Percentiles rank a stretch among this genome's conserved stretches.
Conservation (phyloP, 306 rosid genomes). For the Datisca glomerata region DNA sequence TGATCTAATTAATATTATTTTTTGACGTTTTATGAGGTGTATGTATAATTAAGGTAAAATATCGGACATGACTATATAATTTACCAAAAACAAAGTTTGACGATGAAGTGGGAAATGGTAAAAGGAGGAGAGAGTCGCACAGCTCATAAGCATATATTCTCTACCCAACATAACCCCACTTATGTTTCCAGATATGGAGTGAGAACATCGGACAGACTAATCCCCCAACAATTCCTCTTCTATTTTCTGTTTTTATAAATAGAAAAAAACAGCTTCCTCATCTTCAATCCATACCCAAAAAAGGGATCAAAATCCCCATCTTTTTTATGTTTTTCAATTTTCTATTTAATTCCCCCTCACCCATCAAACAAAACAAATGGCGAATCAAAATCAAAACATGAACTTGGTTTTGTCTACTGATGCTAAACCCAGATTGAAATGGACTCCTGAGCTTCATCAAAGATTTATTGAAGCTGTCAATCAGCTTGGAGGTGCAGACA, state of each 20-base stretch:
- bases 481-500: slow-evolving; percentile 92
- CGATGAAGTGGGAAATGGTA: slow-evolving; percentile 29
- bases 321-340: too few species aligned
- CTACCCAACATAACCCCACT: slow-evolving; percentile 85
- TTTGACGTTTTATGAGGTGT: too few species aligned
- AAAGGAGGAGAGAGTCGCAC: slow-evolving; percentile 30
- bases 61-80: too few species aligned
- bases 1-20: too few species aligned
- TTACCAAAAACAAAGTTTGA: slow-evolving; percentile 33
- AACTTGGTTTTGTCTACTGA: slow-evolving; percentile 86
- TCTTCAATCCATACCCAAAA: too few species aligned
- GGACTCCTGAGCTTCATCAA: slow-evolving; percentile 91
- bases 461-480: slow-evolving; percentile 62
- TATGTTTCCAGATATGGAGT: slow-evolving; percentile 91
- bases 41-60: too few species aligned
- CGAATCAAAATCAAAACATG: slow-evolving; percentile 43
- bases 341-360: background rate
- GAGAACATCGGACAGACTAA: slow-evolving; percentile 71
- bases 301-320: too few species aligned
- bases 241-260: slow-evolving; percentile 43
- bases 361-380: slow-evolving; percentile 10
- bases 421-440: slow-evolving; percentile 89
- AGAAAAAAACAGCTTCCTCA: slow-evolving; percentile 2
- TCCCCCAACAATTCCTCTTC: slow-evolving; percentile 35
- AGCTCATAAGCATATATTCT: slow-evolving; percentile 95